A percentile compares a stretch with the other conserved stretches of the same genome.
These are phyloP conservation scores for Penstemon newberryi DNA, from an alignment of 257 asterid species.

Conservation along the genomic window DNA sequence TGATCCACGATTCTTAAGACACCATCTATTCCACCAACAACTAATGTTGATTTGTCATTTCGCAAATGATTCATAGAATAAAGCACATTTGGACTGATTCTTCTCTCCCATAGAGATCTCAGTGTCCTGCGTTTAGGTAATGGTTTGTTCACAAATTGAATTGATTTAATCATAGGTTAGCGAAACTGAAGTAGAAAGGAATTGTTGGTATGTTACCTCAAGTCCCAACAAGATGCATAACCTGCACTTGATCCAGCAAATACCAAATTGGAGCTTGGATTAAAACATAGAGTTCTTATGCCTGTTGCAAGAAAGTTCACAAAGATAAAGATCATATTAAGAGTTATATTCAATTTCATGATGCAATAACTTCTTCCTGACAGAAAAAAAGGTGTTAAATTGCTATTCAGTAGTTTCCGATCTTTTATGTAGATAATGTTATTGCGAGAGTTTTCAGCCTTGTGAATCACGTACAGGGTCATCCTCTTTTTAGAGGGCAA, in stretches of 20 bases:
- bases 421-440: not conserved
- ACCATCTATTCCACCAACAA: slow-evolving; percentile 91
- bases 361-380: not conserved
- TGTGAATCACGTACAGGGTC: too few species aligned
- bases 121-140: slow-evolving; percentile 39
- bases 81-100: slow-evolving; percentile 73
- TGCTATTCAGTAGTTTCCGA: not conserved
- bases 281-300: slow-evolving; percentile 66
- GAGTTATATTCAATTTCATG: slow-evolving; percentile 7
- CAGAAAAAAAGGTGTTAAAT: not conserved
- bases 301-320: slow-evolving; percentile 41
- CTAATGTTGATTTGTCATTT: slow-evolving; percentile 65
- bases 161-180: not conserved
- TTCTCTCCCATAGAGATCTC: slow-evolving; percentile 63
- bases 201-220: slow-evolving; percentile 50
- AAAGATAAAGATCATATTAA: slow-evolving; percentile 20
- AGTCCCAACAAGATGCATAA: slow-evolving; percentile 83
- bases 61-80: slow-evolving; percentile 71
- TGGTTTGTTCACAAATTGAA: not conserved
- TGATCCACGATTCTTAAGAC: slow-evolving; percentile 75
- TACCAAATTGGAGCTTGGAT: slow-evolving; percentile 59
- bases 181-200: not conserved
- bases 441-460: too few species aligned
- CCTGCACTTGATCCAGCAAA: slow-evolving; percentile 89
- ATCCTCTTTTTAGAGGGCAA: too few species aligned